These are phyloP conservation scores for Calonectria fujianensis DNA, from an alignment of 2,329 filamentous ascomycete species.

Conservation along the genomic window DNA sequence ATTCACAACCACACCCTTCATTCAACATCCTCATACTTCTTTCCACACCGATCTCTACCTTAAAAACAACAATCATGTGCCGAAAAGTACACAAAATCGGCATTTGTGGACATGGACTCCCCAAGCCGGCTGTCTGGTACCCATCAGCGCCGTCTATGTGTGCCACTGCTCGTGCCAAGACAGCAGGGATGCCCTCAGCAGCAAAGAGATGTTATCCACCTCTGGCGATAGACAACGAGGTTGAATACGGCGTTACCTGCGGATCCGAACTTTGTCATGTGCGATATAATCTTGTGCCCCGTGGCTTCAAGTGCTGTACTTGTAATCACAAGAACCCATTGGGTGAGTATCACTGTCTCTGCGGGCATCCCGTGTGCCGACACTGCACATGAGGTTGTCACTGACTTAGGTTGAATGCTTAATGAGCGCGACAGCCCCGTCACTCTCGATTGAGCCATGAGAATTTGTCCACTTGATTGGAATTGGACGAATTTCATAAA, in stretches of 20 bases:
- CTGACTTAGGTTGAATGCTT: too few species aligned
- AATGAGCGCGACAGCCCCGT: background rate
- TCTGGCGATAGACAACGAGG: background rate
- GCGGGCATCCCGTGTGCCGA: background rate
- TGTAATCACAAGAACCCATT: background rate
- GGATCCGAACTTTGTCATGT: background rate
- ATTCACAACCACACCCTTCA: background rate
- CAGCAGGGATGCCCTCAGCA: fast-evolving
- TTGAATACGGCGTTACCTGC: background rate
- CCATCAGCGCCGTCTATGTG: background rate
- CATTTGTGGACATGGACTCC: background rate
- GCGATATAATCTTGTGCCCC: background rate
- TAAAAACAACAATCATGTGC: background rate
- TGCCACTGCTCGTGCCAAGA: background rate
- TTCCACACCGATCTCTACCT: background rate
- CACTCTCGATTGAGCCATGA: background rate
- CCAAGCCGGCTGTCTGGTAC: background rate
- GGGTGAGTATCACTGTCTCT: background rate
- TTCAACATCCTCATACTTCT: background rate
- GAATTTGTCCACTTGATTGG: fast-evolving
- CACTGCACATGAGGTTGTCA: background rate
- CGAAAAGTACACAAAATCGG: background rate
- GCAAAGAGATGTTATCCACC: background rate
- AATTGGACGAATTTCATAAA: too few species aligned
- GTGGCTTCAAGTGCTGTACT: background rate